These are phyloP conservation scores for Arthrobotrys conoides DNA, from an alignment of 2,329 filamentous ascomycete genomes.

Conservation along the genomic window DNA sequence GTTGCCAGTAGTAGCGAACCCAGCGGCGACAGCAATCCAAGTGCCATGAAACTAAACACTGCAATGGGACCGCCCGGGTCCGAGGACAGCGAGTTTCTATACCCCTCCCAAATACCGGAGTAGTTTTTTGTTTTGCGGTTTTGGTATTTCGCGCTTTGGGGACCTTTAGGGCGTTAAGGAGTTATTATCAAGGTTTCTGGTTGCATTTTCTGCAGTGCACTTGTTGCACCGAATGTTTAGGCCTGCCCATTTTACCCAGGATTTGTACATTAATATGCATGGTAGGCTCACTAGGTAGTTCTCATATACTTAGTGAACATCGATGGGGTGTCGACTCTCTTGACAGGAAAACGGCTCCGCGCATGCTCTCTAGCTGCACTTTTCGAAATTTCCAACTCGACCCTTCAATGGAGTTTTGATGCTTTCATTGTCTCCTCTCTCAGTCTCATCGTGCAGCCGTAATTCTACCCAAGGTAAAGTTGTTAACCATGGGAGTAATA, in stretches of 20 bases:
- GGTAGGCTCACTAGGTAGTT: neutral
- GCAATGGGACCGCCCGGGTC: slow-evolving; percentile 34
- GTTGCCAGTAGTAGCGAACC: neutral
- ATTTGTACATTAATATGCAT: slow-evolving; percentile 24
- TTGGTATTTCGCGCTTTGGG: neutral
- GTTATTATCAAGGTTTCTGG: neutral
- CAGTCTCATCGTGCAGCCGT: slow-evolving; percentile 89
- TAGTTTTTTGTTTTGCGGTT: slow-evolving; percentile 4
- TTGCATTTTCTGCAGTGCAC: neutral
- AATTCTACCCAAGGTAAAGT: slow-evolving; percentile 73
- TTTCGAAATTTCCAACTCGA: slow-evolving; percentile 41
- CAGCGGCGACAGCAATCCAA: neutral
- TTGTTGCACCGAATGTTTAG: neutral
- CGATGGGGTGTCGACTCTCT: neutral
- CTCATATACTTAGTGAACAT: no score
- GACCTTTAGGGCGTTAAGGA: slow-evolving; percentile 10
- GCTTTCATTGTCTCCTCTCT: slow-evolving; percentile 92
- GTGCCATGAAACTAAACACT: slow-evolving; percentile 5
- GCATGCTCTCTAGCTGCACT: slow-evolving; percentile 44
- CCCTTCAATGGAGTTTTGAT: slow-evolving; percentile 75
- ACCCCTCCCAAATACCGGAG: slow-evolving; percentile 54
- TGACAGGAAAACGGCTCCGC: no score
- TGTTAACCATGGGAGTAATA: no score
- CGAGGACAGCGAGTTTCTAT: slow-evolving; percentile 33
- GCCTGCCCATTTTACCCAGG: neutral